phyloP scores from a whole-genome alignment of 345 rosid genomes.

The Psidium guajava region DNA sequence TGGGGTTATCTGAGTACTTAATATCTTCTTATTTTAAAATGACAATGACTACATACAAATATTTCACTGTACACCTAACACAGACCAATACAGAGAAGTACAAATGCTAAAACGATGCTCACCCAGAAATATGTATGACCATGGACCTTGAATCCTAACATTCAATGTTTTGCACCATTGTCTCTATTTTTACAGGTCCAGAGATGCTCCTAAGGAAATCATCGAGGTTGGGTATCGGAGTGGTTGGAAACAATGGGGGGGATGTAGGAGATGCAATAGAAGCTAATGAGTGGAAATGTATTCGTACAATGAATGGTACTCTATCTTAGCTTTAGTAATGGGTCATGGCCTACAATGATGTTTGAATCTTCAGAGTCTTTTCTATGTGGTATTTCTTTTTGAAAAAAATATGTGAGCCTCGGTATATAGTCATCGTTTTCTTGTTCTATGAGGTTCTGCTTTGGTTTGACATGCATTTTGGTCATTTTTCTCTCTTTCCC shows the following conservation, averaged over 20 bases:
- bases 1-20: background rate
- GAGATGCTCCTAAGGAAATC: constrained; percentile 71
- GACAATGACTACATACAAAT: background rate
- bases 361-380: background rate
- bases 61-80: background rate
- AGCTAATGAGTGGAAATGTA: constrained; percentile 87
- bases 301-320: constrained; percentile 70
- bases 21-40: background rate
- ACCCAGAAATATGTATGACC: background rate
- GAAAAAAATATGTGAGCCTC: background rate
- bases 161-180: background rate
- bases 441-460: background rate
- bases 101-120: background rate
- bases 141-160: background rate
- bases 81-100: background rate
- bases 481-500: background rate
- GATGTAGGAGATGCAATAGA: constrained; percentile 83
- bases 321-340: background rate
- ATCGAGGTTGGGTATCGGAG: constrained; percentile 34
- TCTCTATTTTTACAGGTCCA: constrained; percentile 45
- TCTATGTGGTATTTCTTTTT: background rate
- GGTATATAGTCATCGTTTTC: background rate
- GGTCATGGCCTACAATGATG: background rate
- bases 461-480: background rate
- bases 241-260: constrained; percentile 45